A percentile compares a stretch with the other conserved stretches of the same genome.
phyloP scores from a whole-genome alignment of 177 flowering plant genomes.

The Vitis hybrid region DNA sequence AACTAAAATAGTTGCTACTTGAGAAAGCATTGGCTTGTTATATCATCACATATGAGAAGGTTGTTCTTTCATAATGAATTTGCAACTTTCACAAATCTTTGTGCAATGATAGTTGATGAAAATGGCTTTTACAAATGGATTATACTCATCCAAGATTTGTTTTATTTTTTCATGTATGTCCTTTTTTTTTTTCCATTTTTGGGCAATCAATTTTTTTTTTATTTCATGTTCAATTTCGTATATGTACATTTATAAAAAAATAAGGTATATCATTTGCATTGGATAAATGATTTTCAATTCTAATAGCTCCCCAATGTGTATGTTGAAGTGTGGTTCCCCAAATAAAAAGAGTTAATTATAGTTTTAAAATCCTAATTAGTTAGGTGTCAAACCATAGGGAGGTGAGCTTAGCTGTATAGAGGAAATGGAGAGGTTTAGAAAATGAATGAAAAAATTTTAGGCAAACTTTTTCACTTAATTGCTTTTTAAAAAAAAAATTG shows the following conservation, averaged over 20 bases:
- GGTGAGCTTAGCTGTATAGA: too few species aligned
- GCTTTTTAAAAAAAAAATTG: too few species aligned
- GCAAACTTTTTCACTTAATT: too few species aligned
- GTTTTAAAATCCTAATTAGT: too few species aligned
- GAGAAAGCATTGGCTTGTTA: background rate
- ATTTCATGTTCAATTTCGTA: conserved; percentile 3
- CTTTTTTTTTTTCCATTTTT: background rate
- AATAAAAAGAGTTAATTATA: too few species aligned
- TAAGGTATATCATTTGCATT: background rate
- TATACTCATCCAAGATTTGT: background rate
- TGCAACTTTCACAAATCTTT: background rate
- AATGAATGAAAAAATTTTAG: too few species aligned
- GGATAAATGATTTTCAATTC: background rate
- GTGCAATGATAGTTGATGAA: background rate
- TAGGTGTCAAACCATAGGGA: too few species aligned
- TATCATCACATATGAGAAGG: background rate
- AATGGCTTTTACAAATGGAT: background rate
- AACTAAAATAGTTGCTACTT: conserved; percentile 5
- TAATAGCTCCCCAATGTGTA: too few species aligned
- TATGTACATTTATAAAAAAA: conserved; percentile 1
- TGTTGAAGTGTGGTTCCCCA: too few species aligned
- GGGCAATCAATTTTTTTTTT: background rate
- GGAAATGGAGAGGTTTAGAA: too few species aligned
- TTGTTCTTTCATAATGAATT: background rate
- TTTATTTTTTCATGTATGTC: background rate